Base-by-base conservation (phyloP, 805 yeast species). In the Yarrowia yakushimensis region DNA sequence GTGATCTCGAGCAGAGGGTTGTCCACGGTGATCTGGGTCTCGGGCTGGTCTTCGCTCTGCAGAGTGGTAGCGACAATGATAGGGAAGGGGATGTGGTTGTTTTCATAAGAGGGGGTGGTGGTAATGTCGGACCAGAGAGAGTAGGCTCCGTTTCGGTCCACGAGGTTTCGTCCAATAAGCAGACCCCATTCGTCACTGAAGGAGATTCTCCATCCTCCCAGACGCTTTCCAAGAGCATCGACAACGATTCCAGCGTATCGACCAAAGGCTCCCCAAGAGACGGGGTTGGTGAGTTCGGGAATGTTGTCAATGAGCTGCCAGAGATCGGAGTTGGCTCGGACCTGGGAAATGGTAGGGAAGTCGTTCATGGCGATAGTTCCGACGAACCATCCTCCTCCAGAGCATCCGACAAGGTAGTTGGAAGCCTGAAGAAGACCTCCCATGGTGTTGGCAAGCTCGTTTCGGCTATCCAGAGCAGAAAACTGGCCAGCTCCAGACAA, bases 381-480 rank as follows among this genome's bases (percentile, higher is more conserved):
- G 20, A 88, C 76, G 52, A 87, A 75, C 96, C 96, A 90, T 8
- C 86, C 80, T n/a, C 96, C 96, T 23, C 97, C 96, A 15, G 91
- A 85, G 23, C 90, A 79, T 4, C 91, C 96, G 8, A 88, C 74
- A 8, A 90, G 71, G 69, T 90, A 90, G 11, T 86, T 81, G 1
- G 90, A 71, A 10, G 86, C 73, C 68, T 86, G 90, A 33, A 90
- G 72, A 39, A 90, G 74, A 3, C 96, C 93, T 31, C 91, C 91
- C 39, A 89, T 71, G 6, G 88, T 86, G 27, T 71, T 72, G 2
- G 77, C 77, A 2, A 92, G 84, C 39, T 48, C 30, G 37, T 48
- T 48, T 67, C 94, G 76, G 67, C 82, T 82, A 71, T 90, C 96
- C 64, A 87, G 74, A 1, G 93, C 96, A 1, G 91, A 77, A n/a